These are phyloP conservation scores for Teunomyces barrocoloradensis DNA, from an alignment of 805 yeast genomes.

Conservation along the genomic window DNA sequence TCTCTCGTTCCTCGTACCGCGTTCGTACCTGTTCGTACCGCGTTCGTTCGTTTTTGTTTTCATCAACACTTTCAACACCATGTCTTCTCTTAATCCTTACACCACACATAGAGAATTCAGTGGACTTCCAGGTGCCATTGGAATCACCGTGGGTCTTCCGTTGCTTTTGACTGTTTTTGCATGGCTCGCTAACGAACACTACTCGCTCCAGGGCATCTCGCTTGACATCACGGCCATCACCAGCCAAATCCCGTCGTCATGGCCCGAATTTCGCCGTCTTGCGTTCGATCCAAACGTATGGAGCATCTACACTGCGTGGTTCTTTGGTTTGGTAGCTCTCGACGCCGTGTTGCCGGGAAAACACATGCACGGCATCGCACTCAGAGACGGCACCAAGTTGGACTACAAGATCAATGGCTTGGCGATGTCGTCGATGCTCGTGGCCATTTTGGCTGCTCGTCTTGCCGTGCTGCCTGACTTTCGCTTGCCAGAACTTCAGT, in stretches of 20 bases:
- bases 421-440: conserved; percentile 44
- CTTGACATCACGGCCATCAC: conserved; percentile 40
- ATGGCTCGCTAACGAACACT: conserved; percentile 58
- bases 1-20: background rate
- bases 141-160: conserved; percentile 68
- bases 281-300: conserved; percentile 51
- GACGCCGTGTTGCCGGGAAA: conserved; percentile 69
- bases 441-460: conserved; percentile 48
- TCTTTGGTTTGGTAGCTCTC: conserved; percentile 56
- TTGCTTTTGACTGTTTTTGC: conserved; percentile 56
- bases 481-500: conserved; percentile 75
- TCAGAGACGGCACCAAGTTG: conserved; percentile 75
- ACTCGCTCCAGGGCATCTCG: conserved; percentile 48
- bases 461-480: conserved; percentile 46
- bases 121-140: conserved; percentile 73
- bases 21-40: background rate
- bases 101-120: conserved; percentile 73
- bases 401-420: conserved; percentile 81
- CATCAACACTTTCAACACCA: background rate
- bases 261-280: conserved; percentile 20
- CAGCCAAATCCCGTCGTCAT: conserved; percentile 31
- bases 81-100: conserved; percentile 56
- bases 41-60: background rate
- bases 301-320: conserved; percentile 72
- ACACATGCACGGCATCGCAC: conserved; percentile 56